Evolutionary conservation across 768 basidiomycete genomes (phyloP).

Genomic region (Suillus decipiens): DNA sequence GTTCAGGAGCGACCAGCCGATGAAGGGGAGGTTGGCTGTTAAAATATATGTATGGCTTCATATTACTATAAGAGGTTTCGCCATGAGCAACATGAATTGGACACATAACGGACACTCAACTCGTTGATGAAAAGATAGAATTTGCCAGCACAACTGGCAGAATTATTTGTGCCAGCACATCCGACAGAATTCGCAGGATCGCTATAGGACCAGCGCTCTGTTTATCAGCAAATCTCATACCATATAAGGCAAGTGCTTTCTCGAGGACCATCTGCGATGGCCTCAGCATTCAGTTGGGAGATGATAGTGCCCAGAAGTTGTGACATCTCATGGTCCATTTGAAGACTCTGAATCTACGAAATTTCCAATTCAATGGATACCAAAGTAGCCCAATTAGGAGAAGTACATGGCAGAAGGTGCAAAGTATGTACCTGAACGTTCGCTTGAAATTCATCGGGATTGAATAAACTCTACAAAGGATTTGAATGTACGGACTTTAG

Average conservation of each 20-base stretch:
- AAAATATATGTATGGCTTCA: neutral
- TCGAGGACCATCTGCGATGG: neutral
- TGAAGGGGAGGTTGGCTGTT: neutral
- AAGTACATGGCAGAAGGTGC: constrained; percentile 1
- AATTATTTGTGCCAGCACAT: no score
- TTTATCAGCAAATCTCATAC: no score
- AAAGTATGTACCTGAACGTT: constrained; percentile 33
- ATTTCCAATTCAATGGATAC: constrained; percentile 45
- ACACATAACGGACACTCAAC: no score
- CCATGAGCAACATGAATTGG: neutral
- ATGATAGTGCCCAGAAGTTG: constrained; percentile 24
- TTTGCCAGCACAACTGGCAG: no score
- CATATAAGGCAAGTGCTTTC: no score
- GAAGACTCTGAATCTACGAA: constrained; percentile 27
- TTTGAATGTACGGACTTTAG: constrained; percentile 1
- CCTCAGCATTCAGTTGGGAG: constrained; percentile 20
- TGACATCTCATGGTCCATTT: constrained; percentile 20
- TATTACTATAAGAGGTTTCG: constrained; percentile 3
- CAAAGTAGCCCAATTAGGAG: constrained; percentile 17
- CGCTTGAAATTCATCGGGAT: constrained; percentile 17
- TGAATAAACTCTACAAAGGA: constrained; percentile 26
- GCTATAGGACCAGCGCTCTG: no score
- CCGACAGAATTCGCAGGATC: no score
- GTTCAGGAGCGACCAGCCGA: no score
- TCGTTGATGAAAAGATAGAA: no score